These are phyloP conservation scores for Boletus sensibilis DNA, from an alignment of 768 basidiomycete genomes.

Conservation along the genomic window DNA sequence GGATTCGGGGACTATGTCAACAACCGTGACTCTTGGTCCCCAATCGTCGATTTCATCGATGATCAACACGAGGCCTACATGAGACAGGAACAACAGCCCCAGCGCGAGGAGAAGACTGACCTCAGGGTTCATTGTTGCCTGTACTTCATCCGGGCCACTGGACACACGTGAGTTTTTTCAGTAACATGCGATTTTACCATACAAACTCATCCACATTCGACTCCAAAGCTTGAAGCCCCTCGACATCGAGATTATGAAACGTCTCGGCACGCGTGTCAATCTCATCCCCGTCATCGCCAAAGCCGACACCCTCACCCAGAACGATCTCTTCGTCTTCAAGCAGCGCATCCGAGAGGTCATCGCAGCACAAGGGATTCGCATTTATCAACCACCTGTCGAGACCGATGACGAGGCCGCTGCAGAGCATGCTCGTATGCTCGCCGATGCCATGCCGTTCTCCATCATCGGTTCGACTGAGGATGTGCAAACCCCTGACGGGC, in stretches of 20 bases:
- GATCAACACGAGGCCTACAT: slow-evolving; percentile 95
- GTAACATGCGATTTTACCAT: neutral
- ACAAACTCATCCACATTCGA: slow-evolving; percentile 4
- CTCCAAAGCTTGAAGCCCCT: slow-evolving; percentile 76
- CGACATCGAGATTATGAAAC: slow-evolving; percentile 99
- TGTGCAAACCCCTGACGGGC: slow-evolving; percentile 86
- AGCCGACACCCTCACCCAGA: slow-evolving; percentile 95
- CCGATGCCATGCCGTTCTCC: slow-evolving; percentile 95
- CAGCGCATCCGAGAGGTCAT: slow-evolving; percentile 91
- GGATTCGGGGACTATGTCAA: slow-evolving; percentile 99
- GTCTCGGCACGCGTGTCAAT: slow-evolving; percentile 96
- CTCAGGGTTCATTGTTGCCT: slow-evolving; percentile 94
- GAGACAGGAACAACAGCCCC: slow-evolving; percentile 99
- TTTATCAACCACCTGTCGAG: slow-evolving; percentile 93
- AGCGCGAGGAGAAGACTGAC: slow-evolving; percentile 91
- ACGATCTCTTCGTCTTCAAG: slow-evolving; percentile 90
- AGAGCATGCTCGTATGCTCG: slow-evolving; percentile 83
- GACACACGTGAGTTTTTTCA: slow-evolving; percentile 76
- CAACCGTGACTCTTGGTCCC: slow-evolving; percentile 98
- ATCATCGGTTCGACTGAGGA: slow-evolving; percentile 98
- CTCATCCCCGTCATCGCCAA: slow-evolving; percentile 97
- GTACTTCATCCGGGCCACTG: slow-evolving; percentile 95
- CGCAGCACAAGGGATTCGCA: slow-evolving; percentile 86
- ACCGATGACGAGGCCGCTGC: slow-evolving; percentile 81
- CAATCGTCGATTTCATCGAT: slow-evolving; percentile 97